Conservation (phyloP, 768 basidiomycete genomes). For the Ramaria rubella region DNA sequence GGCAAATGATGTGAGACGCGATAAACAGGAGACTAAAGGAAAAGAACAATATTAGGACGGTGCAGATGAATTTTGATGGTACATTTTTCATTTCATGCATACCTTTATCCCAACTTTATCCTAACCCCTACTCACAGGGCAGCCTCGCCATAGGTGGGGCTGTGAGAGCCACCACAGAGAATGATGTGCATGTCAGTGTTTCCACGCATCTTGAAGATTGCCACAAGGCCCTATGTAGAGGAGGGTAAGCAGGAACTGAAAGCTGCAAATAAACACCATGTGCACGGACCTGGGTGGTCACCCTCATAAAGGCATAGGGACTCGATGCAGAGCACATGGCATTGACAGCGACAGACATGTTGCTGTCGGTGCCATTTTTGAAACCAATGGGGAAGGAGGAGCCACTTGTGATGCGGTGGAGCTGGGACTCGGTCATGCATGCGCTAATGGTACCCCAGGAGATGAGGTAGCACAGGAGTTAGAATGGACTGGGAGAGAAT, state of each 20-base stretch:
- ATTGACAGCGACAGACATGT: conserved; percentile 86
- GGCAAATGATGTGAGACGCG: too few species aligned
- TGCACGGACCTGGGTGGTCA: conserved; percentile 59
- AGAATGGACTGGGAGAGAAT: conserved; percentile 28
- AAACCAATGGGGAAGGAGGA: conserved; percentile 47
- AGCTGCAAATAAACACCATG: too few species aligned
- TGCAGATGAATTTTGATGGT: too few species aligned
- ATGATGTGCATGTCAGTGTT: conserved; percentile 89
- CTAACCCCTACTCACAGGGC: too few species aligned
- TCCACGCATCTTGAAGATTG: conserved; percentile 88
- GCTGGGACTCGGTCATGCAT: conserved; percentile 93
- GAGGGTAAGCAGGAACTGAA: too few species aligned
- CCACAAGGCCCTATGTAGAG: conserved; percentile 63
- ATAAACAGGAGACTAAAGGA: too few species aligned
- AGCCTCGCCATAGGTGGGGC: conserved; percentile 81
- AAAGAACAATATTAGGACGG: too few species aligned
- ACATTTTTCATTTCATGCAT: too few species aligned
- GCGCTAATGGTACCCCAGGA: conserved; percentile 98
- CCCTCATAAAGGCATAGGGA: conserved; percentile 95
- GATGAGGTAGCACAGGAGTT: conserved; percentile 36
- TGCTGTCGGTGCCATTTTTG: conserved; percentile 98
- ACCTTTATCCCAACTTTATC: too few species aligned
- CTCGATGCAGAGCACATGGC: conserved; percentile 90
- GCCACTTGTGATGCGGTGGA: conserved; percentile 81
- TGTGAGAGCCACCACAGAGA: conserved; percentile 84